phyloP scores from a whole-genome alignment of 2,329 filamentous ascomycete species.

The Fusarium sp. region DNA sequence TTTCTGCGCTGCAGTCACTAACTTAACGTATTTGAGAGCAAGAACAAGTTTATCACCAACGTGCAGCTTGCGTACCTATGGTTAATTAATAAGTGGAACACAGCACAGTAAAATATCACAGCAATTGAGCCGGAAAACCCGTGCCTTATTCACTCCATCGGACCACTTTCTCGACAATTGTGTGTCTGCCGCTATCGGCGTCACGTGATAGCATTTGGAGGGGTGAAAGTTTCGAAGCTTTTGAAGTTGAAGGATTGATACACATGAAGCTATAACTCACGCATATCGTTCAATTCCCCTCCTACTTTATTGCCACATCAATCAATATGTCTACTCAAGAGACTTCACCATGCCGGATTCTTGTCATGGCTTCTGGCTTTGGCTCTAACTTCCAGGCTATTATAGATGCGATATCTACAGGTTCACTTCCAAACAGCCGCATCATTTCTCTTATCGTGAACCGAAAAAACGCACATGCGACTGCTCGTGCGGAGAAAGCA shows the following conservation, averaged over 20 bases:
- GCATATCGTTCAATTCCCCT: background rate
- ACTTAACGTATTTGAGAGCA: no score
- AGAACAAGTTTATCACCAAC: background rate
- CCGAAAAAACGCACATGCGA: constrained; percentile 62
- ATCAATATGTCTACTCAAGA: constrained; percentile 28
- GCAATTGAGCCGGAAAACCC: background rate
- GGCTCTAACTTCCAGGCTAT: constrained; percentile 86
- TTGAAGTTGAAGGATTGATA: constrained; percentile 5
- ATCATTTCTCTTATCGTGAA: constrained; percentile 65
- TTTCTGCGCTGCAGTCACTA: no score
- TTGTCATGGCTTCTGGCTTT: constrained; percentile 79
- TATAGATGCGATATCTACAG: constrained; percentile 61
- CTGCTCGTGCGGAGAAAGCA: constrained; percentile 60
- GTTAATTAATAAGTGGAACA: background rate
- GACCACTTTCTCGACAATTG: constrained; percentile 5
- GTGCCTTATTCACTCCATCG: background rate
- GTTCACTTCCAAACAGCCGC: constrained; percentile 56
- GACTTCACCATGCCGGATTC: constrained; percentile 62
- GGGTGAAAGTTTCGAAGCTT: constrained; percentile 28
- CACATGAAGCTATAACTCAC: constrained; percentile 6
- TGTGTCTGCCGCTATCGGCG: constrained; percentile 29
- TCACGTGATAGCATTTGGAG: constrained; percentile 31
- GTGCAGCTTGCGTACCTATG: background rate
- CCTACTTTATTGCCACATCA: background rate
- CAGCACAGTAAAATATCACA: background rate